These are phyloP conservation scores for Malus sylvestris DNA, from an alignment of 306 rosid species.

Conservation along the genomic window DNA sequence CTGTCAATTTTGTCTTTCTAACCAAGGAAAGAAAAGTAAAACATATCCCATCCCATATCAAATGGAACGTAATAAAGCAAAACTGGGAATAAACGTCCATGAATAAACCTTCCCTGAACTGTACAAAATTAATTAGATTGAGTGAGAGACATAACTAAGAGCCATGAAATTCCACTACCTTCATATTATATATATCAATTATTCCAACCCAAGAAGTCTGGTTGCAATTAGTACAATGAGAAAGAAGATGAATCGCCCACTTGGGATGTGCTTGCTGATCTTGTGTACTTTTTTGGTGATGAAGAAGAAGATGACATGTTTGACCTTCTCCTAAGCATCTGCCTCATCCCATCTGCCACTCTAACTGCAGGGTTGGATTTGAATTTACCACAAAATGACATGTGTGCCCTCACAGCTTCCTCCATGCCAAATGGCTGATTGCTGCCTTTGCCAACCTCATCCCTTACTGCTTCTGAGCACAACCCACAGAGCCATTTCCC, in stretches of 20 bases:
- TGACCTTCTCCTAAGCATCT: conserved; percentile 88
- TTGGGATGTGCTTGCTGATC: conserved; percentile 52
- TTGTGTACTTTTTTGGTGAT: conserved; percentile 51
- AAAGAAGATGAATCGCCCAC: conserved; percentile 67
- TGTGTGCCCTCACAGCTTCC: conserved; percentile 95
- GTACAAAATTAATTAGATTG: conserved; percentile 34
- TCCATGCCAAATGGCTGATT: conserved; percentile 56
- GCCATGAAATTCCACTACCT: conserved; percentile 17
- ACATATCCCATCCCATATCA: conserved; percentile 7
- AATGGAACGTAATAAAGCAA: background rate
- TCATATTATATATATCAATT: background rate
- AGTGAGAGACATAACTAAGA: background rate
- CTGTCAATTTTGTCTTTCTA: background rate
- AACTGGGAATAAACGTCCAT: conserved; percentile 14
- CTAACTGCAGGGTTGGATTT: conserved; percentile 81
- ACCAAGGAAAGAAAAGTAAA: conserved; percentile 17
- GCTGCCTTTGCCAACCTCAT: conserved; percentile 61
- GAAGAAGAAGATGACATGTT: conserved; percentile 36
- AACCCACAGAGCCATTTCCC: conserved; percentile 97
- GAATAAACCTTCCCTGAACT: conserved; percentile 25
- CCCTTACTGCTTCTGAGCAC: conserved; percentile 96
- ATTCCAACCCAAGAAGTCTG: conserved; percentile 25
- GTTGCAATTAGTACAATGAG: conserved; percentile 29
- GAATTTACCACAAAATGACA: conserved; percentile 88
- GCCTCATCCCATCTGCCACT: conserved; percentile 97